phyloP scores from a whole-genome alignment of 2,329 filamentous ascomycete species.

The Verticillium klebahnii region DNA sequence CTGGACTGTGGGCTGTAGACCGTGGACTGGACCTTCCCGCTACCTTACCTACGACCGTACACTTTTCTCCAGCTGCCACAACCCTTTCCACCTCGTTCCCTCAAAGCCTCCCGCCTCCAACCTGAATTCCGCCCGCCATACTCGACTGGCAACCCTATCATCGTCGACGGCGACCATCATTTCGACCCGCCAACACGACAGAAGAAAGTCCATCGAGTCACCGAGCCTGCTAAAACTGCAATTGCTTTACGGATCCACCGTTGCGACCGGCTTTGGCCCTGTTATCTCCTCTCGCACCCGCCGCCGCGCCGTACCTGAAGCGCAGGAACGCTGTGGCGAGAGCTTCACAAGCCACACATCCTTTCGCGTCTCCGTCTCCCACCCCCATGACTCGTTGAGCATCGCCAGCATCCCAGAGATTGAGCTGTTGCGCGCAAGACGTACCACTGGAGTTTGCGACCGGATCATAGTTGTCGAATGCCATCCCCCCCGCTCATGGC shows the following conservation, averaged over 20 bases:
- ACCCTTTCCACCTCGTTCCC: neutral
- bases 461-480: neutral
- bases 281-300: neutral
- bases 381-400: neutral
- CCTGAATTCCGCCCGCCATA: neutral
- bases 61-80: constrained; percentile 4
- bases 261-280: neutral
- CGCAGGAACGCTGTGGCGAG: constrained; percentile 4
- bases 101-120: neutral
- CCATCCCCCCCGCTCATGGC: constrained; percentile 35
- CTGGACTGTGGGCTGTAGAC: neutral
- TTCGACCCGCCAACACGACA: neutral
- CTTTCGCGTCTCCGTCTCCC: neutral
- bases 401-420: neutral
- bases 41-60: neutral
- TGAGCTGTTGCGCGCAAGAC: neutral
- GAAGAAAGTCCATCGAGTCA: neutral
- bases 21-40: neutral
- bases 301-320: neutral
- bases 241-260: neutral
- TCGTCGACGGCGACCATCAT: neutral
- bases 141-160: neutral
- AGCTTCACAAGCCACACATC: constrained; percentile 6
- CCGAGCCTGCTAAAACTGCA: neutral
- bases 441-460: neutral